Conservation (phyloP, 1,284 basidiomycete genomes). For the Schizopora paradoxa region DNA sequence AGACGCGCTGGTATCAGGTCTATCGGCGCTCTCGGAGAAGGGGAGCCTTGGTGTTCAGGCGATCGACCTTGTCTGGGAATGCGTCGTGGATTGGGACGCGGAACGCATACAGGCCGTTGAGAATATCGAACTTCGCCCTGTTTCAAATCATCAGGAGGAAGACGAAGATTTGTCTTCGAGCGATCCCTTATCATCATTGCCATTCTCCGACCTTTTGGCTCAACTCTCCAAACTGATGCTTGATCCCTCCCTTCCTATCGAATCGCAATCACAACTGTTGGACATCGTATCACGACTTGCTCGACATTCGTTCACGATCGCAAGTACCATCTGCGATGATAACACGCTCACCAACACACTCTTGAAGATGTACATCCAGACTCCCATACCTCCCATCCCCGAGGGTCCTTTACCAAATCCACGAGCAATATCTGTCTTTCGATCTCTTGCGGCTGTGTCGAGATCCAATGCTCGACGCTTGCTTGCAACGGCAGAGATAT, state of each 20-base stretch:
- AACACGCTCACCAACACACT: conserved; percentile 51
- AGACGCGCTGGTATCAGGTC: conserved; percentile 58
- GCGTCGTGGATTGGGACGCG: conserved; percentile 57
- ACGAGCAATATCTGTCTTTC: conserved; percentile 54
- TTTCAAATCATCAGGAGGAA: conserved; percentile 14
- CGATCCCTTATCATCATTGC: conserved; percentile 40
- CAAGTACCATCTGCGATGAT: conserved; percentile 48
- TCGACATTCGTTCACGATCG: conserved; percentile 48
- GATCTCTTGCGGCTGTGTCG: conserved; percentile 57
- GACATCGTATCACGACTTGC: conserved; percentile 59
- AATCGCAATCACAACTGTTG: conserved; percentile 55
- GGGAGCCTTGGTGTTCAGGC: conserved; percentile 63
- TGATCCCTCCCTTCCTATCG: conserved; percentile 39
- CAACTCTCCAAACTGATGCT: conserved; percentile 39
- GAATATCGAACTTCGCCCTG: conserved; percentile 43
- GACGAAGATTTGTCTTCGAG: conserved; percentile 18
- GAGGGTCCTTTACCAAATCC: conserved; percentile 39
- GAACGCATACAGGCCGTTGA: conserved; percentile 33
- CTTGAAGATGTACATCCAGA: conserved; percentile 51
- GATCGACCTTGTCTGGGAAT: conserved; percentile 67
- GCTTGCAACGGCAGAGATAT: conserved; percentile 50
- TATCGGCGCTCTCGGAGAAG: conserved; percentile 59
- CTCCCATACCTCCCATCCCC: conserved; percentile 38
- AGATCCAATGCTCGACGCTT: conserved; percentile 62
- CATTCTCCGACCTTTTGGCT: conserved; percentile 49